Evolutionary conservation across 2,329 filamentous ascomycete genomes (phyloP).

Genomic region (Arachnomyces sp.): DNA sequence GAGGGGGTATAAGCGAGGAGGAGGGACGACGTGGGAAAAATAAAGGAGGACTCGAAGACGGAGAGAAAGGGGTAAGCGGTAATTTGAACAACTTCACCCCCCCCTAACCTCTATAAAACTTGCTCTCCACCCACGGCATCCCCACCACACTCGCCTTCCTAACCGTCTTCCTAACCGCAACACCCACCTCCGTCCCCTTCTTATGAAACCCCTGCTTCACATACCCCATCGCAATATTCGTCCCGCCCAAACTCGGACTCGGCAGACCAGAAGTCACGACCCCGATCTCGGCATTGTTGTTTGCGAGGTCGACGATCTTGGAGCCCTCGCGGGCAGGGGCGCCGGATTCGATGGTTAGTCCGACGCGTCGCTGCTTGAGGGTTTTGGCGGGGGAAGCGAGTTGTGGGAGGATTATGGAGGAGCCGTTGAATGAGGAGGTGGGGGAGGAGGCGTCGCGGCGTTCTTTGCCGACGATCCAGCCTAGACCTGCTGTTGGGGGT

Average conservation of each 20-base stretch:
- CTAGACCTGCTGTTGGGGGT: conserved; percentile 56
- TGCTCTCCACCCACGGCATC: conserved; percentile 80
- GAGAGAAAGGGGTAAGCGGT: too few relatives aligned
- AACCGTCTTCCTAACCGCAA: conserved; percentile 67
- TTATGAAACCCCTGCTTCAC: conserved; percentile 75
- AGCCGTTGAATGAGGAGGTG: conserved; percentile 72
- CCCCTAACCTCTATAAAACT: conserved; percentile 55
- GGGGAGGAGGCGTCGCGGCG: conserved; percentile 47
- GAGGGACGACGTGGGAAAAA: too few relatives aligned
- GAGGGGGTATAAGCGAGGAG: conserved; percentile 6
- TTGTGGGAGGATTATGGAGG: conserved; percentile 67
- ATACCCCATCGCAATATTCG: conserved; percentile 96
- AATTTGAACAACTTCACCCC: too few relatives aligned
- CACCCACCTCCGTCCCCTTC: conserved; percentile 68
- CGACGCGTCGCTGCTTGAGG: conserved; percentile 65
- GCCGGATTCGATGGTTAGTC: conserved; percentile 67
- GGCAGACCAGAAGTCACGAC: conserved; percentile 83
- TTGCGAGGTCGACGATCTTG: conserved; percentile 55
- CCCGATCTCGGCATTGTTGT: conserved; percentile 58
- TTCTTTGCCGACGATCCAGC: conserved; percentile 79
- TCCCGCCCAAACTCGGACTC: conserved; percentile 66
- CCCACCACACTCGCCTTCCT: conserved; percentile 68
- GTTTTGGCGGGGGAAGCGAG: conserved; percentile 50
- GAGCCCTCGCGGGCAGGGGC: conserved; percentile 86
- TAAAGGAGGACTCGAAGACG: too few relatives aligned